Conservation (phyloP, 495 filamentous ascomycete species). For the Trichoderma orchidacearum region DNA sequence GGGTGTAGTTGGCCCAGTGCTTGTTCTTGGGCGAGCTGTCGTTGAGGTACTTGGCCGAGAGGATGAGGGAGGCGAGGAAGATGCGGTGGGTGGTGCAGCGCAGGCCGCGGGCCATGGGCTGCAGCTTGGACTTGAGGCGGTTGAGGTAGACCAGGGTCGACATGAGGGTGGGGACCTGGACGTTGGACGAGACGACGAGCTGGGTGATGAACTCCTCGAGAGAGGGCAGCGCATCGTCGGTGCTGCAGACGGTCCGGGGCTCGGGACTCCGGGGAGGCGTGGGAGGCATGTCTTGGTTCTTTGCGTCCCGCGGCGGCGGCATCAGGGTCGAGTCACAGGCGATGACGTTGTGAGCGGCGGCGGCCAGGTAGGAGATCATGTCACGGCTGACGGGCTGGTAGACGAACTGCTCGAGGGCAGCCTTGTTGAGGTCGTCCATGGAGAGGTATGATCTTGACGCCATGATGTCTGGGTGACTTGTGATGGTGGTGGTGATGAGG, state of each 20-base stretch:
- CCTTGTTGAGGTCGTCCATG: constrained; percentile 47
- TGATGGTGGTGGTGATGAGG: constrained; percentile 7
- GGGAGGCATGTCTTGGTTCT: constrained; percentile 39
- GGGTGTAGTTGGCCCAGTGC: constrained; percentile 93
- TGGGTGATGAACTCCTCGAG: constrained; percentile 84
- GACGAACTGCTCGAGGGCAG: constrained; percentile 82
- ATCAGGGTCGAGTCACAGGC: constrained; percentile 60
- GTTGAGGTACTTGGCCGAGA: constrained; percentile 93
- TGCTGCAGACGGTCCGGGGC: constrained; percentile 27
- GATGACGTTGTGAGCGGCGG: constrained; percentile 76
- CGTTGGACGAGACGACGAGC: constrained; percentile 81
- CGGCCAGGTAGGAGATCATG: constrained; percentile 78
- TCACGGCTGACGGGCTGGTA: constrained; percentile 62
- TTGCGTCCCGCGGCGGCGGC: constrained; percentile 11
- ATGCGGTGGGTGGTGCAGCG: constrained; percentile 96
- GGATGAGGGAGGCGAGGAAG: constrained; percentile 84
- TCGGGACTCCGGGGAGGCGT: constrained; percentile 55
- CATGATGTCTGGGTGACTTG: constrained; percentile 17
- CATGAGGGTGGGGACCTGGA: constrained; percentile 96
- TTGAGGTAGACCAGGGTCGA: constrained; percentile 85
- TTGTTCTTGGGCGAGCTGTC: constrained; percentile 99
- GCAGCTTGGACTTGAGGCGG: constrained; percentile 68
- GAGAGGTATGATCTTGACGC: constrained; percentile 21
- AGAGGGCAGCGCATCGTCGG: constrained; percentile 46
- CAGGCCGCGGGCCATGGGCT: constrained; percentile 91